Conservation (phyloP, 108 stramenopile genomes). For the Skeletonema menzelii region DNA sequence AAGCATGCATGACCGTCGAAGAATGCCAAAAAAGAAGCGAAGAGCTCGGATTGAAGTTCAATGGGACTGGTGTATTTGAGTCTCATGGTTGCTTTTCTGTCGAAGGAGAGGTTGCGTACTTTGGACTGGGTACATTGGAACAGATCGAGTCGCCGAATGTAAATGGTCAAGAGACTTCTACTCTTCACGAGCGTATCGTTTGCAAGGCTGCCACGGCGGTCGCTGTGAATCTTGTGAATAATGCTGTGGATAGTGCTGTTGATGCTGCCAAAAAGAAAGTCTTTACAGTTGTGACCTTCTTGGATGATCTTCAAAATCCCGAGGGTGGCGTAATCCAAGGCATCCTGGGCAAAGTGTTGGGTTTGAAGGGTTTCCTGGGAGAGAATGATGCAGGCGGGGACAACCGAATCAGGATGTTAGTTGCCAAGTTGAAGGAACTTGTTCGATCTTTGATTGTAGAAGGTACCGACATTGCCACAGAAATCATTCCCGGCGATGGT, state of each 20-base stretch:
- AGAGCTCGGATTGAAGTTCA: neutral
- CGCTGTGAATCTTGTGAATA: neutral
- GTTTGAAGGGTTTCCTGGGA: neutral
- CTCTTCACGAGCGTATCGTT: neutral
- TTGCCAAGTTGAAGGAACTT: slow-evolving; percentile 1
- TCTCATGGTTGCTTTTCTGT: neutral
- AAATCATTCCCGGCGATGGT: neutral
- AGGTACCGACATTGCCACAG: neutral
- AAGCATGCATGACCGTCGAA: neutral
- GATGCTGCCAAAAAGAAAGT: neutral
- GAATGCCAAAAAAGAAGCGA: neutral
- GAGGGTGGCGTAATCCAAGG: neutral
- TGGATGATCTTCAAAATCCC: neutral
- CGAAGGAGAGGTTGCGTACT: neutral
- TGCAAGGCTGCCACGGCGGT: neutral
- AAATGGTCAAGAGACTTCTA: neutral
- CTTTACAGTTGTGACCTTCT: slow-evolving; percentile 11
- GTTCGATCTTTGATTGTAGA: neutral
- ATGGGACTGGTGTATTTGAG: neutral
- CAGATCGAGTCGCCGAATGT: neutral
- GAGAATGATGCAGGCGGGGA: neutral
- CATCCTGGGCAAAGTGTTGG: neutral
- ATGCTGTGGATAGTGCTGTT: neutral
- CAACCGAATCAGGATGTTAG: neutral
- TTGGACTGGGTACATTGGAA: neutral